Base-by-base conservation (phyloP, 2,329 filamentous ascomycete species). In the Leptographium galeiforme region DNA sequence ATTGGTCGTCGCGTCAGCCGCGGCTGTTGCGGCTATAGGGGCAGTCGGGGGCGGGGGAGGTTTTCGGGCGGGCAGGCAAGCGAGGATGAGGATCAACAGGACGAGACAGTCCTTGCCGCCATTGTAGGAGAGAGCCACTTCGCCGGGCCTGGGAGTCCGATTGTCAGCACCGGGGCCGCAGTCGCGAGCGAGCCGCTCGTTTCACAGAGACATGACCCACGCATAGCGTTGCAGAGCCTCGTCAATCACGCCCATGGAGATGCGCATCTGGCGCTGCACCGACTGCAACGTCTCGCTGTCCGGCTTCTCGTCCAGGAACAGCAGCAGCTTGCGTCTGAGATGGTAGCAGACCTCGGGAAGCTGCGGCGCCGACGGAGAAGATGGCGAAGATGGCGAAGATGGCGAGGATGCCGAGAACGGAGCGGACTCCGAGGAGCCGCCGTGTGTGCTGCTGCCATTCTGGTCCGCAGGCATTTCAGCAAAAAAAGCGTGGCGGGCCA, bases 61-160 rank as follows among this genome's bases (percentile, higher is more conserved):
- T 12, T 33, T 18, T 18, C 34, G 50, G 56, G 66, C 63, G 19
- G 76, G 70, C 52, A 78, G 71, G 60, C 72, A 76, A 57, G 85
- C 83, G 60, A 97, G 82, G 64, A 95, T 88, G 59, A 97, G 75
- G 63, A 96, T 78, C 8, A 97, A 76, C 18, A 97, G 81, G 52
- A 97, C 90, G 18, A 97, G 84, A 63, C 91, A 97, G 75, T 97
- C 93, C 68, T 98, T 98, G 57, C 93, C 93, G 64, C 93, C 93
- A 63, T 98, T 98, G 71, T 96, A 98, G 54, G 91, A 95, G 58
- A 97, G 75, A 6, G 90, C 89, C 56, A 97, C 77, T 64, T 94
- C 78, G 55, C 84, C 76, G 57, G 85, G 78, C 55, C 87, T 93
- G 62, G 12, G 4, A 47, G n/a, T 33, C 8, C 41, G 2, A 11